Conservation (phyloP, 331 rosid species). For the Quercus phellos region DNA sequence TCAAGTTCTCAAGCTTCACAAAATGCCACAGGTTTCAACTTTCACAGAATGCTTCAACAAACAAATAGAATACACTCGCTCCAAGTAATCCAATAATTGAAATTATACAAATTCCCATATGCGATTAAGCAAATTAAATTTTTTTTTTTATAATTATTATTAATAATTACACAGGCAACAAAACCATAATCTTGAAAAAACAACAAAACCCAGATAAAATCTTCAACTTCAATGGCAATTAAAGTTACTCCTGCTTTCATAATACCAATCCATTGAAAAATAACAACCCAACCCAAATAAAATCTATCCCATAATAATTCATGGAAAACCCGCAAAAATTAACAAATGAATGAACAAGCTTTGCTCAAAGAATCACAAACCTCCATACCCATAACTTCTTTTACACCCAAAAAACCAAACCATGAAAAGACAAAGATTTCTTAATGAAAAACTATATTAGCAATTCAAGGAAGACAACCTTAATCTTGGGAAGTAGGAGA, state of each 20-base stretch:
- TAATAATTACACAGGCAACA: no score
- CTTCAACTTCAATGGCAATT: not conserved
- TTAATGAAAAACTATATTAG: not conserved
- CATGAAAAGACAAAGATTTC: not conserved
- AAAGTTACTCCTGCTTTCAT: not conserved
- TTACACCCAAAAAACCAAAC: not conserved
- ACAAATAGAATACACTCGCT: not conserved
- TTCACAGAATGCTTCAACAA: not conserved
- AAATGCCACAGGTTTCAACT: not conserved
- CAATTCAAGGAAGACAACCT: not conserved
- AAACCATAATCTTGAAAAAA: not conserved
- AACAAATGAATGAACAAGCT: not conserved
- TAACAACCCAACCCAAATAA: not conserved
- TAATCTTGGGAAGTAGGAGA: not conserved
- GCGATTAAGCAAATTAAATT: not conserved
- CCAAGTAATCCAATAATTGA: not conserved
- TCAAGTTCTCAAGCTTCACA: slow-evolving; percentile 7
- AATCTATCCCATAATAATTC: not conserved
- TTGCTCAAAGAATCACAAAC: not conserved
- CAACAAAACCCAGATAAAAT: slow-evolving; percentile 13
- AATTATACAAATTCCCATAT: not conserved
- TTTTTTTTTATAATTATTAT: no score
- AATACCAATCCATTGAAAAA: not conserved
- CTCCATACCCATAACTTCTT: not conserved
- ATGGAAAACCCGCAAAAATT: slow-evolving; percentile 12